Evolutionary conservation across 768 basidiomycete species (phyloP), one percentile per base, ranked within the genome.

Genomic region (Calocybe cyanea): DNA sequence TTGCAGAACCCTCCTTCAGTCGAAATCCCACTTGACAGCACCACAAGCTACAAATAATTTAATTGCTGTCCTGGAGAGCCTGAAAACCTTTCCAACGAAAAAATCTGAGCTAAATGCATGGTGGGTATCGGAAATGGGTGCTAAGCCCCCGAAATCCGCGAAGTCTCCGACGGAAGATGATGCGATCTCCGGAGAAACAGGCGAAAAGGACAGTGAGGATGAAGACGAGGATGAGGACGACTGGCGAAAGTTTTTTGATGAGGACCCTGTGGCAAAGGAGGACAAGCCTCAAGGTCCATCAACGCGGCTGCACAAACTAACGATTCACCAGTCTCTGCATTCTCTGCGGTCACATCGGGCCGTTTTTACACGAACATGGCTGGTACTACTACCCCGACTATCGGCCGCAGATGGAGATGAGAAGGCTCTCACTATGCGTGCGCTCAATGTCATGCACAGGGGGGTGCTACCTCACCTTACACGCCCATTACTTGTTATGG

Each of bases 211-310:
- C 13, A 55, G 55, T 40, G 65, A 66, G 32, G 46, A 53, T 9
- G 55, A 55, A 5, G 63, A 58, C 11, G 64, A 64, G 17, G 66
- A 69, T 13, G 73, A 77, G 15, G 78, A 79, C 37, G 83, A 93
- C 57, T 94, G 90, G 90, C 76, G 84, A 20, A 86, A 78, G 57
- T 92, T 87, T 63, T 92, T 91, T 52, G 87, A 92, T 32, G 81
- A 88, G 14, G 75, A 78, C 42, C 61, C 72, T 1, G 46, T 64
- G 11, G 45, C 61, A 0, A 45, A 66, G 7, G 63, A 67, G 15
- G 49, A 45, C 55, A 61, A 66, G 33, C 66, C 66, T 39, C 49
- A 55, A 34, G 73, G 72, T 54, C 58, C 59, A 18, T 55, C 67
- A 9, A 69, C 70, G 7, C 73, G 90, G 39, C 56, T 82, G 50